These are phyloP conservation scores for Serendipita sp. DNA, from an alignment of 768 basidiomycete genomes.

Conservation along the genomic window DNA sequence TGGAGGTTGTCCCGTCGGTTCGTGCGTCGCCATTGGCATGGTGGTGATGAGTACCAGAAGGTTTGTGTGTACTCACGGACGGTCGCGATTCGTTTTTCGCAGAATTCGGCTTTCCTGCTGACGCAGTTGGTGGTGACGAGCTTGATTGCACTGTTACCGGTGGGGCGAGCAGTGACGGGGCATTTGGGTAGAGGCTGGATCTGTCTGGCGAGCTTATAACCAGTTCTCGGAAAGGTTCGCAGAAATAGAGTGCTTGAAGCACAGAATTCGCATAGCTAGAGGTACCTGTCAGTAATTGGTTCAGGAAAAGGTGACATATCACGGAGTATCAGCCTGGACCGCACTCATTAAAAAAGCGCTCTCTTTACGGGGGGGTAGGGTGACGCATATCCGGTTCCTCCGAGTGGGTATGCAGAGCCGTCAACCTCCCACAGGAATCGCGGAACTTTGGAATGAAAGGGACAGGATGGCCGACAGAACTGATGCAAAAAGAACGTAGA, in stretches of 20 bases:
- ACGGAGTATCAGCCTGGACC: not conserved
- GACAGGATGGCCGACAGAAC: not conserved
- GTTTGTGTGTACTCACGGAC: not conserved
- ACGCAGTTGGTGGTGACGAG: constrained; percentile 20
- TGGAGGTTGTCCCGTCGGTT: constrained; percentile 18
- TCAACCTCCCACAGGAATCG: constrained; percentile 6
- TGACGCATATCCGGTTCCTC: constrained; percentile 6
- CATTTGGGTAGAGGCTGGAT: constrained; percentile 17
- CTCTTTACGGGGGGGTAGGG: not conserved
- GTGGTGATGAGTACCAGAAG: not conserved
- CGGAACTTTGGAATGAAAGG: not conserved
- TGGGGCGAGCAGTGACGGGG: not conserved
- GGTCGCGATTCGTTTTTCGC: constrained; percentile 10
- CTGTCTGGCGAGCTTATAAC: constrained; percentile 51
- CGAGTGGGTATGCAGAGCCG: constrained; percentile 8
- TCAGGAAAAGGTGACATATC: constrained; percentile 6
- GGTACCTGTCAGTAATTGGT: not conserved
- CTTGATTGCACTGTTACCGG: constrained; percentile 17
- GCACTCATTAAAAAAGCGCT: not conserved
- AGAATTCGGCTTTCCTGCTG: constrained; percentile 16
- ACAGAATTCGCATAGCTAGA: constrained; percentile 96
- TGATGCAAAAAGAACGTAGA: not conserved
- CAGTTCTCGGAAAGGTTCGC: constrained; percentile 81
- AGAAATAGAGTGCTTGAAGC: constrained; percentile 91
- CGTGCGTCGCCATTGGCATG: constrained; percentile 14